Base-by-base conservation (phyloP, 192 early-diverging fungal genomes). In the Linnemannia hyalina region DNA sequence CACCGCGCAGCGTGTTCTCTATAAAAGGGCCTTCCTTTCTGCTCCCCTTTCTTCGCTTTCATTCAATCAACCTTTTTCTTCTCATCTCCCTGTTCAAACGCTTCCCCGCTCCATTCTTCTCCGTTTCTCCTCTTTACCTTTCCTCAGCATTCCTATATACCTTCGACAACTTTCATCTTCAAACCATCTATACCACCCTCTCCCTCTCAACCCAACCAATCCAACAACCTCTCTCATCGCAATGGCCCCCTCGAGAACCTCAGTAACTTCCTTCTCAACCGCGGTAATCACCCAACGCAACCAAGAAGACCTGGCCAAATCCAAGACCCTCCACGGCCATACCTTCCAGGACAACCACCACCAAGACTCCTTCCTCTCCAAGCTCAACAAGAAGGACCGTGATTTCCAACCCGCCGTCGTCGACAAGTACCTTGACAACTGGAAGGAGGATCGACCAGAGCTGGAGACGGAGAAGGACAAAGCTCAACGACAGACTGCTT, bases 371-470 rank as follows among this genome's bases (percentile, higher is more conserved):
- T 89, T 93, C 55, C 29, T 93, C 49, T 72, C 82, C 73, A 92
- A 92, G 73, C 76, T 94, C 73, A 74, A 70, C 29, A 90, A 91
- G 78, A 96, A 95, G 89, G 92, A 96, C 84, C 92, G 92, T 49
- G 90, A 91, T 42, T 92, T 94, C 41, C 93, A 93, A 54, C 90
- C 92, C 57, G 88, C 86, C 49, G 94, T 93, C n/a, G 93, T 94
- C 46, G 88, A 93, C 84, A 92, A 91, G 71, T 96, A 96, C 88
- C 88, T 93, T 68, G 89, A 91, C 80, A 94, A 94, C 90, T 96
- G 95, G 95, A 89, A 90, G 70, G 89, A 91, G 29, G 81, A 89
- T 3, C 80, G 90, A 23, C 82, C 82, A 4, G 88, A 89, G 36
- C 82, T 84, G 20, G 89, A 93, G 84, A 92, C 91, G 80, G 93